Base-by-base conservation (phyloP, 2,329 filamentous ascomycete genomes). In the Epichloe sibirici region DNA sequence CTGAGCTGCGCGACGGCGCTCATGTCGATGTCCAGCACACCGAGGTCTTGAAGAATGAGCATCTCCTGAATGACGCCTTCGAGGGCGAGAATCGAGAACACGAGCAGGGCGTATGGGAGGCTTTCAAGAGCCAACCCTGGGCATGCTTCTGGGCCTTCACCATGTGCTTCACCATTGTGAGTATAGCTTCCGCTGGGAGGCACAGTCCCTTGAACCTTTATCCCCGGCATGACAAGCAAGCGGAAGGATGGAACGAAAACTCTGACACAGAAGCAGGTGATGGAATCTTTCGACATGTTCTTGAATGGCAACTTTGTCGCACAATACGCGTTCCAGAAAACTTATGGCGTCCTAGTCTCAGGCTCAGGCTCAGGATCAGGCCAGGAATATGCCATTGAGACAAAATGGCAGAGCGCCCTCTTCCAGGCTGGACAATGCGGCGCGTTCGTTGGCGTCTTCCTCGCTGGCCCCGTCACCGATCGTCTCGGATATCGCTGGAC, bases 241-340 rank as follows among this genome's bases (percentile, higher is more conserved):
- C 31, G 31, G 31, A 31, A 31, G 28, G 3, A 31, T 21, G 2
- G 28, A 11, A 11, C 28, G 3, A 17, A 31, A 25, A 45, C 6
- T 3, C 38, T 43, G 25, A 48, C 37, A n/a, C 7, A 31, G 7
- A 42, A 8, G 5, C n/a, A 74, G 72, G 69, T 75, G 53, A 75
- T 75, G 73, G 73, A 75, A 56, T 70, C 72, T 0, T 75, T 73
- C 63, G 70, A 72, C 55, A 71, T 75, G 63, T 75, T 75, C 59
- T 60, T 75, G 17, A 73, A 70, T 38, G 69, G 69, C 31, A 73
- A 72, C 57, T 74, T 74, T 45, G 66, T 75, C 54, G 73, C 72
- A 3, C 65, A 72, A 1, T 45, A 53, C 5, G 61, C 61, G 1
- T 75, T 76, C 52, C 61, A 67, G 31, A 35, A 60, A 2, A 48